Conservation (phyloP, 2,329 filamentous ascomycete genomes). For the Fusarium sp. region DNA sequence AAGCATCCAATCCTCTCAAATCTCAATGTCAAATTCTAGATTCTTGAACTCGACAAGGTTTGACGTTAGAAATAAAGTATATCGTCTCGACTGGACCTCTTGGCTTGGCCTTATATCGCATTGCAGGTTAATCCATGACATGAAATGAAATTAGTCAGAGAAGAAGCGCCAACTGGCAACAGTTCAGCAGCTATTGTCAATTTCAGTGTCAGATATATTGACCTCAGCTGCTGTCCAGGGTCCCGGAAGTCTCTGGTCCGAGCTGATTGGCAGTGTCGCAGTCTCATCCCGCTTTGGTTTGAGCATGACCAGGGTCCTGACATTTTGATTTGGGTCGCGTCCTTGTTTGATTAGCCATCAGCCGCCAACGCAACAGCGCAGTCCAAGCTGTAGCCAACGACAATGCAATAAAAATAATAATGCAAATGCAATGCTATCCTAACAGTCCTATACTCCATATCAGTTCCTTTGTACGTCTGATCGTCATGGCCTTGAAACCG, state of each 20-base stretch:
- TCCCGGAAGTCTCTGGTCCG: not conserved
- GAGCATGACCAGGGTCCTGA: constrained; percentile 35
- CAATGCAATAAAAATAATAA: not conserved
- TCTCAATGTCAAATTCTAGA: not conserved
- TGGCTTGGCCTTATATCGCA: not conserved
- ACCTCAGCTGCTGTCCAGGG: not conserved
- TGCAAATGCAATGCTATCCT: not conserved
- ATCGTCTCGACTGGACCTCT: constrained; percentile 13
- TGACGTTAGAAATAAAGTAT: constrained; percentile 20
- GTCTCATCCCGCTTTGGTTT: constrained; percentile 44
- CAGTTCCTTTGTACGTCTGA: constrained; percentile 4
- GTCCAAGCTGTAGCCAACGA: constrained; percentile 5
- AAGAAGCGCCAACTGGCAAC: not conserved
- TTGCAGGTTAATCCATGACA: not conserved
- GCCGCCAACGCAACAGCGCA: constrained; percentile 11
- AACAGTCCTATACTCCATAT: too few species aligned
- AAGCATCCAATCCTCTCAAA: not conserved
- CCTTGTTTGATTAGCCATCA: constrained; percentile 27
- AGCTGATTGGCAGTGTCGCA: constrained; percentile 20
- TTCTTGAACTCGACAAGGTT: constrained; percentile 27
- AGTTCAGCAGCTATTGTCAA: constrained; percentile 6
- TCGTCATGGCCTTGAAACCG: constrained; percentile 24
- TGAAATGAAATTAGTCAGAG: not conserved
- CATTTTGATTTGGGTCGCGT: constrained; percentile 21
- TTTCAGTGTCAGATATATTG: constrained; percentile 8